Evolutionary conservation across 345 rosid species (phyloP).

Genomic region (Camelina neglecta): DNA sequence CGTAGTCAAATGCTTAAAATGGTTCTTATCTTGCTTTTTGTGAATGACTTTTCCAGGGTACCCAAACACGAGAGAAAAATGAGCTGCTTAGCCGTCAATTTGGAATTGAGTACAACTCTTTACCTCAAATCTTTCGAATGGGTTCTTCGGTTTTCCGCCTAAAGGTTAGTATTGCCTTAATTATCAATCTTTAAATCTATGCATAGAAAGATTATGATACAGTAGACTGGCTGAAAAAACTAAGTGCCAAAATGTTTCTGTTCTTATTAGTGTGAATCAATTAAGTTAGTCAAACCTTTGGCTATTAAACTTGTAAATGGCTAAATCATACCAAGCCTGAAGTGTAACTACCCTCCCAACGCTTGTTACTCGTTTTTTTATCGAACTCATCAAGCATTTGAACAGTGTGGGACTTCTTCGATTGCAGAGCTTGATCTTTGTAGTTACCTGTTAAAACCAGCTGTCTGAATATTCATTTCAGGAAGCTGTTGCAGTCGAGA

Average conservation of each 20-base stretch:
- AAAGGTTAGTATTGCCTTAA: slow-evolving; percentile 39
- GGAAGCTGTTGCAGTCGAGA: slow-evolving; percentile 34
- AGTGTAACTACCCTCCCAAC: not conserved
- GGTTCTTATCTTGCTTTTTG: slow-evolving; percentile 20
- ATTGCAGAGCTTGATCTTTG: slow-evolving; percentile 14
- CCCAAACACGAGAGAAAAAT: slow-evolving; percentile 81
- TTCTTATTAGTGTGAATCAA: slow-evolving; percentile 3
- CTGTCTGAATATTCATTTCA: slow-evolving; percentile 40
- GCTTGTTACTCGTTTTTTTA: not conserved
- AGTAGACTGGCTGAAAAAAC: slow-evolving; percentile 7
- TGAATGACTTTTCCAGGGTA: slow-evolving; percentile 57
- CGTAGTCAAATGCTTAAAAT: slow-evolving; percentile 12
- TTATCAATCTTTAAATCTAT: not conserved
- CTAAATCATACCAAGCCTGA: slow-evolving; percentile 5
- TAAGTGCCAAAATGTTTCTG: not conserved
- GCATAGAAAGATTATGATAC: not conserved
- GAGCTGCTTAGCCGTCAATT: slow-evolving; percentile 66
- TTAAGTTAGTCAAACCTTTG: slow-evolving; percentile 2
- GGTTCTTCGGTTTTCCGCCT: slow-evolving; percentile 72
- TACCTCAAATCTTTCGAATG: slow-evolving; percentile 68
- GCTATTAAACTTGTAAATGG: not conserved
- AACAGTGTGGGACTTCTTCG: slow-evolving; percentile 6
- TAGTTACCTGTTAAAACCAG: slow-evolving; percentile 9
- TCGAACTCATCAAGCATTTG: not conserved
- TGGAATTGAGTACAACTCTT: slow-evolving; percentile 63